Evolutionary conservation across 1,284 basidiomycete genomes (phyloP).

Genomic region (Cystobasidium pallidum): DNA sequence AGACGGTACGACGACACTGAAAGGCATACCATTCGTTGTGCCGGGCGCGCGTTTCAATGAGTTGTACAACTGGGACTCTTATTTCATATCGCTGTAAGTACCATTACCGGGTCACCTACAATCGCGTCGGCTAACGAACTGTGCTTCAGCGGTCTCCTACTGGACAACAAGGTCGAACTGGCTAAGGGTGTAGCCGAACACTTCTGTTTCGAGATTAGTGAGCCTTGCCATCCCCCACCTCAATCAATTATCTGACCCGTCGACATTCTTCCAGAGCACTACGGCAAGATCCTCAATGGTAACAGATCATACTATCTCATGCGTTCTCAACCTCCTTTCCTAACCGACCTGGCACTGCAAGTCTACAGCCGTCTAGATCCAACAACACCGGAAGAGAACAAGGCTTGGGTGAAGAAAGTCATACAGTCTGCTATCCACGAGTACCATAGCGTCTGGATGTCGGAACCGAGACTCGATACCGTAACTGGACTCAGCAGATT

Average conservation of each 20-base stretch:
- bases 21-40: slow-evolving; percentile 94
- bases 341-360: slow-evolving; percentile 97
- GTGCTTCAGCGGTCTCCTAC: slow-evolving; percentile 69
- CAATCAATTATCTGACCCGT: slow-evolving; percentile 67
- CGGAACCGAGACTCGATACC: slow-evolving; percentile 86
- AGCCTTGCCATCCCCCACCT: slow-evolving; percentile 64
- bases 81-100: slow-evolving; percentile 77
- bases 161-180: slow-evolving; percentile 89
- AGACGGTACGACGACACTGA: slow-evolving; percentile 75
- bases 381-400: slow-evolving; percentile 77
- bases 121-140: background rate
- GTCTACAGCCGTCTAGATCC: slow-evolving; percentile 95
- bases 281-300: slow-evolving; percentile 57
- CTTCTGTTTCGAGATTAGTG: slow-evolving; percentile 94
- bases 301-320: slow-evolving; percentile 71
- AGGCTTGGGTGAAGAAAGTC: slow-evolving; percentile 87
- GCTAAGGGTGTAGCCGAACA: slow-evolving; percentile 98
- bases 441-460: slow-evolving; percentile 96
- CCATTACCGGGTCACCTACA: too few species aligned
- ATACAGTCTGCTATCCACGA: slow-evolving; percentile 98
- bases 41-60: slow-evolving; percentile 60
- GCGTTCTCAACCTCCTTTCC: slow-evolving; percentile 94
- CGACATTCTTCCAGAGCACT: slow-evolving; percentile 43
- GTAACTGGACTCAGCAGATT: slow-evolving; percentile 92
- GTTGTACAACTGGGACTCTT: slow-evolving; percentile 91